These are phyloP conservation scores for Microdochium trichocladiopsis DNA, from an alignment of 2,329 filamentous ascomycete genomes.

Conservation along the genomic window DNA sequence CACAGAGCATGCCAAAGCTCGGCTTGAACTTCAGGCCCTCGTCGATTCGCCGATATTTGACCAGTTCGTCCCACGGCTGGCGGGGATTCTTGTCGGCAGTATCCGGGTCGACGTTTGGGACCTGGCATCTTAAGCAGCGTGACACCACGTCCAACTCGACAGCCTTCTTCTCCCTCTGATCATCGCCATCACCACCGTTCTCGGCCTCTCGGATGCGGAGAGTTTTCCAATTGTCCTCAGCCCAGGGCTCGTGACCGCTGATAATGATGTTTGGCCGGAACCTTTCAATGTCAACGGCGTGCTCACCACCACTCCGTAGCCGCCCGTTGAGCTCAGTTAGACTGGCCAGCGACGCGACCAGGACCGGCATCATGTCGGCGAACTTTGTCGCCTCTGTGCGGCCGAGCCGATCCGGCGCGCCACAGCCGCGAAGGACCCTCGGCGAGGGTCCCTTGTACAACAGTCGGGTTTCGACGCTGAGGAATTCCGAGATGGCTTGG, in stretches of 20 bases:
- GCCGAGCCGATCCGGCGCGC: slow-evolving; percentile 44
- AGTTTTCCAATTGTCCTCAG: slow-evolving; percentile 57
- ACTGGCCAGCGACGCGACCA: slow-evolving; percentile 47
- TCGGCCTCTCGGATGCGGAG: slow-evolving; percentile 32
- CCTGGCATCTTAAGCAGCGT: slow-evolving; percentile 52
- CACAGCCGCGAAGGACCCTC: slow-evolving; percentile 48
- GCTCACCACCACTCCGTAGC: slow-evolving; percentile 30
- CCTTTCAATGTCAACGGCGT: slow-evolving; percentile 50
- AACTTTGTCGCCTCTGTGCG: slow-evolving; percentile 46
- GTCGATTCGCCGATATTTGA: slow-evolving; percentile 54
- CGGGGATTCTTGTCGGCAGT: slow-evolving; percentile 49
- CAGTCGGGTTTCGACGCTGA: slow-evolving; percentile 46
- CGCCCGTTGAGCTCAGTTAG: slow-evolving; percentile 51
- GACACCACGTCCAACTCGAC: slow-evolving; percentile 50
- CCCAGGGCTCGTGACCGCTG: slow-evolving; percentile 47
- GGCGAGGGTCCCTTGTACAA: slow-evolving; percentile 56
- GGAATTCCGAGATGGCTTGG: slow-evolving; percentile 44
- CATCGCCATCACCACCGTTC: slow-evolving; percentile 5
- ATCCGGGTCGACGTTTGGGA: slow-evolving; percentile 59
- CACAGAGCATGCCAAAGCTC: slow-evolving; percentile 60
- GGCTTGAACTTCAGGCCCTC: slow-evolving; percentile 56
- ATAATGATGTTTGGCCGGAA: slow-evolving; percentile 60
- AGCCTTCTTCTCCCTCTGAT: slow-evolving; percentile 1
- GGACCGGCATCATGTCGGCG: slow-evolving; percentile 50
- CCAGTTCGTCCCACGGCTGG: slow-evolving; percentile 55